These are phyloP conservation scores for Globisporangium orthogonon DNA, from an alignment of 352 stramenopile species.

Conservation along the genomic window DNA sequence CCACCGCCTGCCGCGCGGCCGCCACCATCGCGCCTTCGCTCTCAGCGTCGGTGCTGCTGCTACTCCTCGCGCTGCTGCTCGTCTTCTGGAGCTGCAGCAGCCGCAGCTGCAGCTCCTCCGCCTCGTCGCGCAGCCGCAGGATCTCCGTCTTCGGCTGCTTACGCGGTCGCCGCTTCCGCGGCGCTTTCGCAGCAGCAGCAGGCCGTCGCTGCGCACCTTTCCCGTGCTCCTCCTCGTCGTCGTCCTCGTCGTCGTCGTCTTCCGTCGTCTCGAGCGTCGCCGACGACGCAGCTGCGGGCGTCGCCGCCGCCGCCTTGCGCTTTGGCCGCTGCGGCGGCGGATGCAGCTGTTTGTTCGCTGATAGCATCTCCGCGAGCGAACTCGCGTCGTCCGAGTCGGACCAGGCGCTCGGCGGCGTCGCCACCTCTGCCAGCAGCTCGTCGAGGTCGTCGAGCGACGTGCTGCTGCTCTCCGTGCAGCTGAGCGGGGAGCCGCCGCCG, in stretches of 20 bases:
- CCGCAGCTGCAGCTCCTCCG: conserved; percentile 8
- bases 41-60: not conserved
- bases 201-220: not conserved
- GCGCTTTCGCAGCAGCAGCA: too few species aligned
- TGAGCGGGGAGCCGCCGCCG: not conserved
- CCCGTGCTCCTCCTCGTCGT: not conserved
- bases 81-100: conserved; percentile 8
- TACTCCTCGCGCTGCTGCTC: not conserved
- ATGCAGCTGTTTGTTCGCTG: too few species aligned
- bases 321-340: not conserved
- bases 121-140: conserved; percentile 8
- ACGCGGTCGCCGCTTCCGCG: conserved; percentile 4
- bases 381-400: conserved; percentile 3
- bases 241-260: not conserved
- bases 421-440: conserved; percentile 1
- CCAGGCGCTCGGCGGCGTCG: not conserved
- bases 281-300: not conserved
- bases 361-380: too few species aligned
- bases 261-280: not conserved
- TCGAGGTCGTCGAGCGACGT: not conserved
- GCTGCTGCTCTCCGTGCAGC: conserved; percentile 1
- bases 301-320: conserved; percentile 5
- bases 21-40: not conserved
- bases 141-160: conserved; percentile 10
- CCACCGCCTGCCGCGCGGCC: not conserved